Evolutionary conservation across 306 rosid genomes (phyloP), one percentile per base, ranked within the genome.

Genomic region (Cercis canadensis): DNA sequence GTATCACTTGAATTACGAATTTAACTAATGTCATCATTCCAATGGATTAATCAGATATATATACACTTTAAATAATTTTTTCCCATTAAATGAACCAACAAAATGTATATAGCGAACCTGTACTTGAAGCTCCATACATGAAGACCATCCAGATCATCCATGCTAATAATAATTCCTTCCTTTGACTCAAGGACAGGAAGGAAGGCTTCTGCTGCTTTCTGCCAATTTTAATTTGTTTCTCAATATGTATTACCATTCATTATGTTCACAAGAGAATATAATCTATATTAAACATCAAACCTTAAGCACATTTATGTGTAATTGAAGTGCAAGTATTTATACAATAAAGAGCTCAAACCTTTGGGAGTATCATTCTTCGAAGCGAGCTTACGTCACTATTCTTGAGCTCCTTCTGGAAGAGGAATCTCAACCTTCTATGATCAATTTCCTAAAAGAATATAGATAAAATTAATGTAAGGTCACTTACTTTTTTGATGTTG

Each of bases 361-460:
- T 94, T 34, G 98, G 98, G 59, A 94, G 90, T 39, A 94, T 60
- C 97, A 94, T 89, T 73, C 97, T 87, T 79, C 92, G 84, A 4
- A 94, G 96, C 73, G 96, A 84, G 81, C 92, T 87, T 58, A 94
- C 98, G 52, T 94, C 98, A 50, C 98, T 94, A 84, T 89, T 90
- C 80, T 77, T 94, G 11, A 94, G 88, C 84, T 90, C 97, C 81
- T 94, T 94, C 51, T 90, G 88, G 71, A 94, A 94, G 51, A 94
- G 92, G 80, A 87, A 90, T 80, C 74, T 89, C 83, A 94, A 64
- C 67, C 78, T 81, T 47, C 72, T 71, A 8, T 75, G 81, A 81
- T 89, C 90, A 18, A 82, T 90, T 67, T 74, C 87, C 98, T 94
- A 73, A 33, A 65, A 62, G 37, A 16, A 54, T 8, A 18, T 17